These are phyloP conservation scores for Pichia heedii DNA, from an alignment of 805 yeast genomes.

Conservation along the genomic window DNA sequence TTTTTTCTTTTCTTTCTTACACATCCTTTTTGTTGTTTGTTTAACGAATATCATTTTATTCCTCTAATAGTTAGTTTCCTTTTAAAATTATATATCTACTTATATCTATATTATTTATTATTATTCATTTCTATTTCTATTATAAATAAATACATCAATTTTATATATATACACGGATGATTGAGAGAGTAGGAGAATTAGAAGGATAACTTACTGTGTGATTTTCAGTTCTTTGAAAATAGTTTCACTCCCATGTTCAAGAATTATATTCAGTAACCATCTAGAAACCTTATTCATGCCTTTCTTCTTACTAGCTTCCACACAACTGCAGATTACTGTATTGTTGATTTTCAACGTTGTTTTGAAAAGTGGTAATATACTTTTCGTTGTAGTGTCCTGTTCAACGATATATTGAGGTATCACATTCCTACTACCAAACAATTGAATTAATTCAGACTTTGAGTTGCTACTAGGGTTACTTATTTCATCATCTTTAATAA, in stretches of 20 bases:
- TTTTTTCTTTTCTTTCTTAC: neutral
- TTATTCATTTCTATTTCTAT: slow-evolving; percentile 10
- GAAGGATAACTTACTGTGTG: too few species aligned
- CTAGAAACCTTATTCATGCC: slow-evolving; percentile 34
- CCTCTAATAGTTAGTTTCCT: neutral
- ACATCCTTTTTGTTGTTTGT: neutral
- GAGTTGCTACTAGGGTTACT: slow-evolving; percentile 3
- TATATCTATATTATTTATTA: slow-evolving; percentile 1
- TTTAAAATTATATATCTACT: neutral
- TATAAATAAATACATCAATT: neutral
- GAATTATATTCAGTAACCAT: slow-evolving; percentile 16
- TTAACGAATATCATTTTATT: neutral
- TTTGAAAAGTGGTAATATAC: slow-evolving; percentile 16
- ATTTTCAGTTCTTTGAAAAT: slow-evolving; percentile 1
- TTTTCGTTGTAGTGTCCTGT: slow-evolving; percentile 1
- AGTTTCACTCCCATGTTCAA: slow-evolving; percentile 3
- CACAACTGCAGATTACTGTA: slow-evolving; percentile 25
- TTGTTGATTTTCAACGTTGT: slow-evolving; percentile 25
- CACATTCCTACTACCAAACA: slow-evolving; percentile 7
- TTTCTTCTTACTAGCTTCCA: slow-evolving; percentile 28
- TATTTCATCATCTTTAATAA: slow-evolving; percentile 1
- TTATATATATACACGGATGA: slow-evolving; percentile 1
- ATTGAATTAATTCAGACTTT: slow-evolving; percentile 2
- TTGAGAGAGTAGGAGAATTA: too few species aligned
- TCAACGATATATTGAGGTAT: slow-evolving; percentile 25